phyloP scores from a whole-genome alignment of 495 filamentous ascomycete species.

The Hypoxylon lienhwacheense region DNA sequence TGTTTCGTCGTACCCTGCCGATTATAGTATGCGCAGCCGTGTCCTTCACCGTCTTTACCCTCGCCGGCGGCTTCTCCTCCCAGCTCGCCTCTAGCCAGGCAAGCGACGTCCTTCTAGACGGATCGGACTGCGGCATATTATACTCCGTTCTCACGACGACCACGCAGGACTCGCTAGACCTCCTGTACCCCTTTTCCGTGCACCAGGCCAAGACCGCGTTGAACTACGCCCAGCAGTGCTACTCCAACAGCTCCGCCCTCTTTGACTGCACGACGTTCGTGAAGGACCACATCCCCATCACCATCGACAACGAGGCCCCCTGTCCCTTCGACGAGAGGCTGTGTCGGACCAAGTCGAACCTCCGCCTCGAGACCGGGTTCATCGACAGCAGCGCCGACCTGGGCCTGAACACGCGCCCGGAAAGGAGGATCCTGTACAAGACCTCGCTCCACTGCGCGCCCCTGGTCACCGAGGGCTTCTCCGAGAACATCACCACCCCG shows the following conservation, averaged over 20 bases:
- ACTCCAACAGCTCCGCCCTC: neutral
- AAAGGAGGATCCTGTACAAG: neutral
- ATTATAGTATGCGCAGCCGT: too few relatives aligned
- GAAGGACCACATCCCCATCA: neutral
- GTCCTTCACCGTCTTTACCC: too few relatives aligned
- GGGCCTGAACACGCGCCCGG: neutral
- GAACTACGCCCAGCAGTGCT: neutral
- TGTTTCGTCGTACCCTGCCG: too few relatives aligned
- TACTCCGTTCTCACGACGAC: too few relatives aligned
- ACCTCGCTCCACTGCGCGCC: neutral
- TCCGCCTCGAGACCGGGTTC: neutral
- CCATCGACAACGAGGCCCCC: neutral
- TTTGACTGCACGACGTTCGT: neutral
- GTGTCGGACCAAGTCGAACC: neutral
- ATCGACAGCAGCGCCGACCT: neutral
- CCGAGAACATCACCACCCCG: neutral
- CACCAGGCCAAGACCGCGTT: neutral
- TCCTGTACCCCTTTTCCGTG: too few relatives aligned
- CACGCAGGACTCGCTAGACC: too few relatives aligned
- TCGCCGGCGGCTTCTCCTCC: too few relatives aligned
- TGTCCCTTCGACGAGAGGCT: neutral
- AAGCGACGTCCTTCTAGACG: too few relatives aligned
- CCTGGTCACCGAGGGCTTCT: neutral
- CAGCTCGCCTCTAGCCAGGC: too few relatives aligned
- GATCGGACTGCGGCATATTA: too few relatives aligned